phyloP scores from a whole-genome alignment of 192 early-diverging fungal genomes.

The Phlyctochytrium planicorne region DNA sequence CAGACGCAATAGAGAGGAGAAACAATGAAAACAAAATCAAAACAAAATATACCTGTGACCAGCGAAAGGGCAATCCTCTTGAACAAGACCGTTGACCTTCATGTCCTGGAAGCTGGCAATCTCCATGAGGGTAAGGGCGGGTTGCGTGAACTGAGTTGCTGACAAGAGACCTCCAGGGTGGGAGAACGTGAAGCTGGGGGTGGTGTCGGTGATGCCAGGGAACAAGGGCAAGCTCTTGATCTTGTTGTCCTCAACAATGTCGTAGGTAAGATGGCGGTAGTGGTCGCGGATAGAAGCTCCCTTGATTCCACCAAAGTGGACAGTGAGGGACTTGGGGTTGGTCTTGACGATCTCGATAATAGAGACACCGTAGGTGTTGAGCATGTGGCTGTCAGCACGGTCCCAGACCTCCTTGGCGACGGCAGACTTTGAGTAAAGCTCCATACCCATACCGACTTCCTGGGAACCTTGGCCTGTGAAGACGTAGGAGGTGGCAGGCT shows the following conservation, averaged over 20 bases:
- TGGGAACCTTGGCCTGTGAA: constrained; percentile 98
- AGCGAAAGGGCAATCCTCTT: constrained; percentile 78
- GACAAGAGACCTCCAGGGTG: constrained; percentile 82
- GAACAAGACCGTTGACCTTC: constrained; percentile 83
- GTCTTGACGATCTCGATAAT: constrained; percentile 86
- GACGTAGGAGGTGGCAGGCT: constrained; percentile 85
- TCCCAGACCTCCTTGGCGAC: constrained; percentile 90
- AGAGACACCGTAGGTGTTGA: constrained; percentile 82
- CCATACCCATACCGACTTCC: constrained; percentile 95
- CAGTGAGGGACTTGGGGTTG: constrained; percentile 79
- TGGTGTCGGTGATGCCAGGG: constrained; percentile 75
- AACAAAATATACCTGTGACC: constrained; percentile 69
- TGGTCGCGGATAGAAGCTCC: constrained; percentile 77
- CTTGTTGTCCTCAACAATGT: constrained; percentile 74
- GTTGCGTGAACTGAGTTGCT: constrained; percentile 96
- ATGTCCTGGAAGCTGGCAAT: constrained; percentile 89
- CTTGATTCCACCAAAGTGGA: constrained; percentile 86
- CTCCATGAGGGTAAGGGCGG: constrained; percentile 86
- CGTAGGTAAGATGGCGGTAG: constrained; percentile 92
- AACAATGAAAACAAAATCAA: constrained; percentile 8
- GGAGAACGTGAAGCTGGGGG: constrained; percentile 77
- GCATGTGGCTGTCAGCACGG: constrained; percentile 83
- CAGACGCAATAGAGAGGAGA: constrained; percentile 5
- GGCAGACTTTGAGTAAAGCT: constrained; percentile 77
- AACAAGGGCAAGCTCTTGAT: constrained; percentile 81